Evolutionary conservation across 805 yeast species (phyloP), one percentile per base, ranked within the genome.

Genomic region (Candida namnaoensis): DNA sequence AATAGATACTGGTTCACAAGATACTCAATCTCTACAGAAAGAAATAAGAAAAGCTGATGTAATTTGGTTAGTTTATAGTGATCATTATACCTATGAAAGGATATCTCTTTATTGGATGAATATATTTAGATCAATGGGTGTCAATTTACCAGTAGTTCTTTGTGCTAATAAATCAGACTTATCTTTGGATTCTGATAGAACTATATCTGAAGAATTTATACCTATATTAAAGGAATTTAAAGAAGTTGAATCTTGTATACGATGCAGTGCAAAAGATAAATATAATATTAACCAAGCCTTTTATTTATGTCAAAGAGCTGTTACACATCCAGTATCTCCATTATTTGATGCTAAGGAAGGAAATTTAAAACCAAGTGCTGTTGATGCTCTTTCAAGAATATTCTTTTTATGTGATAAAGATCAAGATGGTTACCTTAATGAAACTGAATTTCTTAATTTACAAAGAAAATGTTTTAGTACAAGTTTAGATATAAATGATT

Each of bases 21-120:
- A 88, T 53, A 62, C 78, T 32, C 62, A 64, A 1, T 57, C 64
- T 0, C 62, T 93, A 12, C 86, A 84, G 44, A 67, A 72, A 30
- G 96, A 88, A 56, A 73, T 93, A 47, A 72, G 95, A 38, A 72
- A 75, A 41, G 93, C 97, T 0, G 91, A 86, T 60, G 97, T 88
- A 12, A 84, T 93, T 3, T 84, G 96, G 91, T 71, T 93, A n/a
- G 88, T 93, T 0, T 93, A 90, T 57, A 76, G 93, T 4, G 98
- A 90, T 55, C 95, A 88, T 54, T 93, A 88, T 56, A 88, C 98
- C 0, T 93, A 88, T 57, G 98, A 93, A 58, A 71, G 98, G 38
- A 78, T 93, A 5, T 80, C 96, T 3, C 66, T 91, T 24, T 88
- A 88, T 59, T 93, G 99, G 99, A 81, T 93, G 74, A 93, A 95